Base-by-base conservation (phyloP, 2,329 filamentous ascomycete species). In the Microdochium paspali region DNA sequence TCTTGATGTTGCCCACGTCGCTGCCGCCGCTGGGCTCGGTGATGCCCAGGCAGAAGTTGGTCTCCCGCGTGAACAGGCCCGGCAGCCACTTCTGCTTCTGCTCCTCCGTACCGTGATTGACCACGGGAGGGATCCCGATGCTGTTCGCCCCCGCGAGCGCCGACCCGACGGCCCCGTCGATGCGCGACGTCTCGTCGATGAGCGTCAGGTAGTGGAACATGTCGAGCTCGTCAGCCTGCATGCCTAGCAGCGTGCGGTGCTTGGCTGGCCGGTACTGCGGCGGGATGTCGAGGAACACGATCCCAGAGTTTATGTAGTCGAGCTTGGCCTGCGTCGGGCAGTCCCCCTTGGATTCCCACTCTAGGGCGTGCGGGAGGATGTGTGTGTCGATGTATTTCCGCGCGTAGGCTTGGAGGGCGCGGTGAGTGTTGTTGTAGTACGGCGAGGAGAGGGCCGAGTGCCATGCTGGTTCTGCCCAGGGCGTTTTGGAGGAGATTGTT, bases 371-470 rank as follows among this genome's bases (percentile, higher is more conserved):
- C 0, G 79, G 77, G 3, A 74, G 64, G 47, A 84, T 68, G 30
- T 79, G 65, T 3, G 70, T 67, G 49, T 84, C 72, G 45, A 82
- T 67, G 51, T 82, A 84, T 25, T 69, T 61, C 32, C 81, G 72
- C 1, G 80, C 66, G n/a, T 69, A 70, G 40, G 74, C 69, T 47
- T 79, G 77, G 2, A 84, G 68, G 35, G 62, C 66, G 39, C 73
- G 70, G 58, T 85, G 81, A 1, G 76, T 74, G 6, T 72, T 69
- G 32, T 72, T 80, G 66, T 84, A 84, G 63, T 84, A 82, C 2
- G 80, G 78, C 10, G 58, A 60, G 24, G 49, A 51, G 7, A 57
- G 46, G 3, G 56, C 52, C 18, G 45, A 13, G 13, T 53, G 49
- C 58, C 57, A 59, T 3, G 55, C 50, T 2, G 57, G 58, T 42